Evolutionary conservation across 2,329 filamentous ascomycete genomes (phyloP), one percentile per base, ranked within the genome.

Genomic region (Knufia fluminis): DNA sequence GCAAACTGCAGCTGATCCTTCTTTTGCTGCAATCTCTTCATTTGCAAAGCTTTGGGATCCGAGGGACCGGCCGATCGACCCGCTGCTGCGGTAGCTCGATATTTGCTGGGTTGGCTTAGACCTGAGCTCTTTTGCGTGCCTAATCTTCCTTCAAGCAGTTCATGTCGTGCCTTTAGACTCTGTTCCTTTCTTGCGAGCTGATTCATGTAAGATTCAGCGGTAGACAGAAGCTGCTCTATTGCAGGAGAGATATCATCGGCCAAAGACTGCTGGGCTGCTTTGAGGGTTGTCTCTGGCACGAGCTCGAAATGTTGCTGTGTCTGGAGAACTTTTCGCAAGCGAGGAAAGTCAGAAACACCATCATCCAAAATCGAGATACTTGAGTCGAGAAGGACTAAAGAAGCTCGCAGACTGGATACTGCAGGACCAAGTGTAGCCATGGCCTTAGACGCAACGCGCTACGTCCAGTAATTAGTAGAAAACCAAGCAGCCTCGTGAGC

Each of bases 231-330:
- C 51, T 81, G 78, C 24, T 82, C 74, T 55, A 94, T 85, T 65
- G 88, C 89, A 7, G 90, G 90, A n/a, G 84, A 83, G 58, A 95
- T 92, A 64, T 94, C 89, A 61, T 87, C 85, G 59, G 89, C 83
- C 16, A 96, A 79, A 3, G 87, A 83, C 57, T 86, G 76, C 67
- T 96, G 90, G 26, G 90, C 90, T 54, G 83, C 78, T 53, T 83
- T 82, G 39, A 96, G 79, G 46, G 86, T 86, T 10, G 85, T 80
- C 64, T 94, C 87, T 14, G 89, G 86, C 59, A 95, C 86, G 36
- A 95, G 81, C 66, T 96, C 90, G 68, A 94, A 96, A 70, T 95
- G 90, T 83, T 94, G 59, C 49, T 77, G 81, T 4, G 78, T 80
- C 59, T 81, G 77, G 1, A 83, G 70, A 48, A 83, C 79, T 64